Evolutionary conservation across 1,139 yeast genomes (phyloP), one percentile per base, ranked within the genome.

Genomic region (Kodamaea sp.): DNA sequence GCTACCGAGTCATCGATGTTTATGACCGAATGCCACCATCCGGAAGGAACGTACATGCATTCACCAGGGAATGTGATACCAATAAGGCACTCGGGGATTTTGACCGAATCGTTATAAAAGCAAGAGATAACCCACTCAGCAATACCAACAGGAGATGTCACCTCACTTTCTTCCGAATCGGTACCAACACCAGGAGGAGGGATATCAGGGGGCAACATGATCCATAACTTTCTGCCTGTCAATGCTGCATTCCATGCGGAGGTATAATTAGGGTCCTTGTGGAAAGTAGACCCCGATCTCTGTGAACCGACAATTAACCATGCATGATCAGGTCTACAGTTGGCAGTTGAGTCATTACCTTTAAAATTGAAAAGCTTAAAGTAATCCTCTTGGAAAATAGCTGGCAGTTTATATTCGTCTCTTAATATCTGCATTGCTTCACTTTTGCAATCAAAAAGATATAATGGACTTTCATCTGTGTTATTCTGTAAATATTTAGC

Each of bases 11-110:
- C 90, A 44, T 84, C 88, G 23, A 89, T 56, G 53, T 89, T 89
- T 22, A 88, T 85, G 23, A 89, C 97, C 31, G 81, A 69, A 64
- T 89, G 97, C 97, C 97, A 89, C 97, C 97, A 89, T 1, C 95
- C 95, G 15, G 90, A 74, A 2, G 97, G 97, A 5, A 89, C 97
- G 55, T 84, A 79, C 74, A 88, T 76, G 48, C 88, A 82, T 57
- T 89, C 95, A 5, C 92, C 92, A 0, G 90, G 85, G 48, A 79
- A 79, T 0, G 95, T 84, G 8, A 88, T 67, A 1, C 87, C 94
- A 20, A 88, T 78, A 31, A 70, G 57, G 46, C 87, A 82, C 39
- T 72, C 74, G 4, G 68, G 67, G 9, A 76, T 54, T 39, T 64
- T 67, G 8, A 65, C 48, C 2, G 71, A 55, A 54, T 83, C 92